Conservation (phyloP, 495 filamentous ascomycete genomes). For the Tetracladium setigerum region DNA sequence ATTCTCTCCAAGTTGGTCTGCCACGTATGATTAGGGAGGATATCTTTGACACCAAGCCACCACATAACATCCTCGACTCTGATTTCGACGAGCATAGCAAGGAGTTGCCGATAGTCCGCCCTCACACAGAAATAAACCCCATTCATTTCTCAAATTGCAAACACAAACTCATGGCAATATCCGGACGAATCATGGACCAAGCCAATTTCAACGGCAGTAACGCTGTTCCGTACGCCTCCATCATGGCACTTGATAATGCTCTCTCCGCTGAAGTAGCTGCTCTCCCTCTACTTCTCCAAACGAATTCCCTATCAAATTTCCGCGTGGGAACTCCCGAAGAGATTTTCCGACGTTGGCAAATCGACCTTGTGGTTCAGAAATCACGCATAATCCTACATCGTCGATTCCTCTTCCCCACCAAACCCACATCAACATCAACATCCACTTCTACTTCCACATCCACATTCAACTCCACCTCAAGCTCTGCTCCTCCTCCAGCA, state of each 20-base stretch:
- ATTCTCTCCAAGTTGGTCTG: slow-evolving; percentile 43
- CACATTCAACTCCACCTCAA: too few species aligned
- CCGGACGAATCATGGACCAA: slow-evolving; percentile 31
- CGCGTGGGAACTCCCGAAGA: slow-evolving; percentile 51
- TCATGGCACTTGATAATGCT: slow-evolving; percentile 55
- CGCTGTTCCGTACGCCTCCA: slow-evolving; percentile 52
- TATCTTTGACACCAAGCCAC: slow-evolving; percentile 37
- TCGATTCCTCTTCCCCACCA: slow-evolving; percentile 53
- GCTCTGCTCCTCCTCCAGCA: too few species aligned
- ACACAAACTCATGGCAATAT: slow-evolving; percentile 26
- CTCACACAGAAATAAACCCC: slow-evolving; percentile 33
- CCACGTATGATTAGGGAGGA: slow-evolving; percentile 40
- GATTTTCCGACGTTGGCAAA: slow-evolving; percentile 58
- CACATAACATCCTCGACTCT: slow-evolving; percentile 39
- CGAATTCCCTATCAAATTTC: slow-evolving; percentile 51
- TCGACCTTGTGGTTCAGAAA: slow-evolving; percentile 66
- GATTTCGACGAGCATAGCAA: slow-evolving; percentile 38
- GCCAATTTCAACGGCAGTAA: slow-evolving; percentile 25
- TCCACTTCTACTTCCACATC: not conserved
- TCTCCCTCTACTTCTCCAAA: slow-evolving; percentile 41
- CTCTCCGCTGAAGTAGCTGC: slow-evolving; percentile 22
- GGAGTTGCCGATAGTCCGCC: slow-evolving; percentile 34
- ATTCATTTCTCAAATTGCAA: slow-evolving; percentile 41
- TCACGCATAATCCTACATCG: slow-evolving; percentile 65
- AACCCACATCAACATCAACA: slow-evolving; percentile 50